Evolutionary conservation across 1,284 basidiomycete genomes (phyloP).

Genomic region (Microbotryomycetes sp.): DNA sequence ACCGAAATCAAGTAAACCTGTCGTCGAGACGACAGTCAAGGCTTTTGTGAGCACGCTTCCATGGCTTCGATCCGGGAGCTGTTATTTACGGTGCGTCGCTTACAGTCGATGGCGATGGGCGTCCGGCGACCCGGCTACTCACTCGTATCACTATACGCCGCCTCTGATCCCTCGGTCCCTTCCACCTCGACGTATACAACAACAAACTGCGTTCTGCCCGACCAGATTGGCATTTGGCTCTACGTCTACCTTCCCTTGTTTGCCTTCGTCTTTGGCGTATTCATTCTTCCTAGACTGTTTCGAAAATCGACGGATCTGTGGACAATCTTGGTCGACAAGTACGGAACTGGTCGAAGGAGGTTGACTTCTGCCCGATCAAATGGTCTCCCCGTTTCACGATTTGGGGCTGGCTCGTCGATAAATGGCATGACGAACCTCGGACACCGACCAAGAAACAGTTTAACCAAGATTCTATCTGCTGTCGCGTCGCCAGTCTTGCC

Average conservation of each 20-base stretch:
- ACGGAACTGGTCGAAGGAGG: neutral
- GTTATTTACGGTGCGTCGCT: neutral
- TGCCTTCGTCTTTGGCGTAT: slow-evolving; percentile 43
- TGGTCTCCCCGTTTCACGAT: slow-evolving; percentile 11
- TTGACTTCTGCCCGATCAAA: slow-evolving; percentile 18
- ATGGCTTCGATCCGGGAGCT: neutral
- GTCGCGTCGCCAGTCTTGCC: neutral
- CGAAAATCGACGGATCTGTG: slow-evolving; percentile 11
- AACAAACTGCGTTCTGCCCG: slow-evolving; percentile 58
- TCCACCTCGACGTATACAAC: slow-evolving; percentile 38
- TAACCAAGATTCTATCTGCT: neutral
- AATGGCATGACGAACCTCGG: neutral
- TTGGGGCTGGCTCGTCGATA: neutral
- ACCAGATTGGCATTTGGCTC: slow-evolving; percentile 57
- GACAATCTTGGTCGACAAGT: neutral
- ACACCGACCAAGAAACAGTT: neutral
- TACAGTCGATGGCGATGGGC: slow-evolving; percentile 61
- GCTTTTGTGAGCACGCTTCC: slow-evolving; percentile 13
- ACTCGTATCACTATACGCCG: slow-evolving; percentile 57
- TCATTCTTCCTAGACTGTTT: slow-evolving; percentile 33
- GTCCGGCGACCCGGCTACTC: slow-evolving; percentile 75
- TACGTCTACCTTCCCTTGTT: slow-evolving; percentile 53
- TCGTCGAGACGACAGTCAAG: slow-evolving; percentile 25
- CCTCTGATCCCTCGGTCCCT: slow-evolving; percentile 39
- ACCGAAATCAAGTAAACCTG: neutral